Percentiles rank a stretch among this genome's conserved stretches.
Evolutionary conservation across 208 protist genomes (phyloP).

Genomic region (Leishmania arabica): DNA sequence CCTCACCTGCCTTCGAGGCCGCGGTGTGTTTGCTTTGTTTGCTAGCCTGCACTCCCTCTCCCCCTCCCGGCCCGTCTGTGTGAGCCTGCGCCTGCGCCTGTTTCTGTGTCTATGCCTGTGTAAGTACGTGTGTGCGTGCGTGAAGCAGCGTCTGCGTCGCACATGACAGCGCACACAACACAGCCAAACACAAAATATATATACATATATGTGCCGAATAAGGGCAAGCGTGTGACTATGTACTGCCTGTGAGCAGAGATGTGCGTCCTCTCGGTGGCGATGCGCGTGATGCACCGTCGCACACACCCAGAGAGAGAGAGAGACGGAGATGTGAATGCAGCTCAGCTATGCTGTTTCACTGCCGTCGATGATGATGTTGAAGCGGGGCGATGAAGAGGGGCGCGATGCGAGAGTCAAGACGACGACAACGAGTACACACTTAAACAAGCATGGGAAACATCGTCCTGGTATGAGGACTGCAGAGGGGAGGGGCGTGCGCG

Average conservation of each 20-base stretch:
- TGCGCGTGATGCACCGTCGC: no score
- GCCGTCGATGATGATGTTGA: not conserved
- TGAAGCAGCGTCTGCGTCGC: not conserved
- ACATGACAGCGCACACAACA: no score
- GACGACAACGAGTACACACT: not conserved
- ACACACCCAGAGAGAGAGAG: no score
- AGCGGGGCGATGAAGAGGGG: no score
- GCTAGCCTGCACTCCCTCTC: not conserved
- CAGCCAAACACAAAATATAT: no score
- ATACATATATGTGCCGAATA: no score
- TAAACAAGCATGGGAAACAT: not conserved
- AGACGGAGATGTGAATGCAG: no score
- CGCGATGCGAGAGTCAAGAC: not conserved
- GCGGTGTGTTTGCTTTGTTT: not conserved
- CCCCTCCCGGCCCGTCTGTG: not conserved
- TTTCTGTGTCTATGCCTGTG: not conserved
- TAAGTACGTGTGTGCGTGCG: not conserved
- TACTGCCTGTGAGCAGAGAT: no score
- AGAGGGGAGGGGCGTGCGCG: not conserved
- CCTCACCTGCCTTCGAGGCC: not conserved
- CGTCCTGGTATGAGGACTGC: no score
- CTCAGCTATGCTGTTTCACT: not conserved
- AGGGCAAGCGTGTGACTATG: not conserved
- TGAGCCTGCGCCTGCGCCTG: not conserved
- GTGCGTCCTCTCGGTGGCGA: no score